Evolutionary conservation across 1,284 basidiomycete genomes (phyloP), one percentile per base, ranked within the genome.

Genomic region (Moesziomyces parantarcticus): DNA sequence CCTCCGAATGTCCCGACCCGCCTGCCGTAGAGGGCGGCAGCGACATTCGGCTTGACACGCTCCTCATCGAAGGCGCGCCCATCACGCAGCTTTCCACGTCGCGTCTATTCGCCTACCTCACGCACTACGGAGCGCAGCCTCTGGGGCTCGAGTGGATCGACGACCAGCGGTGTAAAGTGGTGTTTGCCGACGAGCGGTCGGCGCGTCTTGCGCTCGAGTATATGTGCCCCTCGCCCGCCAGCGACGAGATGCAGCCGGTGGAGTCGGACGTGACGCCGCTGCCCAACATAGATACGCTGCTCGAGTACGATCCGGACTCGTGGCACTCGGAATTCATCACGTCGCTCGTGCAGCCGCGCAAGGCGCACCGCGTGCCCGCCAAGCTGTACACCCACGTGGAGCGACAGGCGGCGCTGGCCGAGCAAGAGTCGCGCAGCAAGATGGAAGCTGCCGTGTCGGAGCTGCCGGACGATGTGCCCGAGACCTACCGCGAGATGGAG

Each of bases 11-110:
- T 5, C 63, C 67, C 13, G 56, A 66, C 13, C 66, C 65, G 5
- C 75, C 79, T 9, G 46, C 62, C 10, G 63, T 79, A 22, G 77
- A 77, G 41, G 46, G 55, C 22, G 73, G 74, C 14, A 58, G 58
- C 40, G 73, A 79, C 46, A 52, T 83, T 22, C 73, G 78, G 6
- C 65, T 75, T 26, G 64, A 68, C 1, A 79, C 76, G 7, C 67
- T 83, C 10, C 75, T 81, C 55, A 63, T 83, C 23, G 59, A 78
- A 41, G 82, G 82, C 3, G 34, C 45, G 10, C 81, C 81, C n/a
- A 79, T 83, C 68, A 80, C 74, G 2, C 80, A 82, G 51, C 70
- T 81, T 1, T 83, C 82, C 13, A 83, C 82, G 3, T 83, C 81
- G 5, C 75, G 82, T 16, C 71, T 83, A 2, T 80, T 83, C 53